Conservation (phyloP, 1,284 basidiomycete genomes). For the Ganoderma boninense region DNA sequence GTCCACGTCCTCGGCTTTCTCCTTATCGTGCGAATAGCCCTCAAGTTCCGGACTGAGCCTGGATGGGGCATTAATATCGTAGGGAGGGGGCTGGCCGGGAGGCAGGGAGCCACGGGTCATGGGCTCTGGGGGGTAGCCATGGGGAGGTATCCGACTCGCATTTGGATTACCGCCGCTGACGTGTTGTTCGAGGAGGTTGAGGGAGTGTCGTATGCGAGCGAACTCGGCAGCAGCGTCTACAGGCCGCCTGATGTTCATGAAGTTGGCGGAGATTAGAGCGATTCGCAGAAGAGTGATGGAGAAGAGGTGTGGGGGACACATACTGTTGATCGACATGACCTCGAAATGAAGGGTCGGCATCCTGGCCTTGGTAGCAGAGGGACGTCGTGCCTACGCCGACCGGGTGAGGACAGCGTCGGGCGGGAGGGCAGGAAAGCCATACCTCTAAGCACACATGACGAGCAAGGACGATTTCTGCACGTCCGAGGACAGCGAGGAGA, state of each 20-base stretch:
- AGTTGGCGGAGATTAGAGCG: slow-evolving; percentile 26
- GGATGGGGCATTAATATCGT: slow-evolving; percentile 13
- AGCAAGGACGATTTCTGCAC: slow-evolving; percentile 80
- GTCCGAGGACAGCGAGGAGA: slow-evolving; percentile 38
- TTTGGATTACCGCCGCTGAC: slow-evolving; percentile 48
- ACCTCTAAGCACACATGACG: slow-evolving; percentile 83
- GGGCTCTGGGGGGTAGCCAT: slow-evolving; percentile 20
- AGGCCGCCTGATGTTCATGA: slow-evolving; percentile 45
- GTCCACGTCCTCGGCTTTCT: slow-evolving; percentile 33
- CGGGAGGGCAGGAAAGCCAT: slow-evolving; percentile 23
- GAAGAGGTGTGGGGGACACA: slow-evolving; percentile 27
- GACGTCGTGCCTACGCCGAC: slow-evolving; percentile 68
- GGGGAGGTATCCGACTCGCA: slow-evolving; percentile 14
- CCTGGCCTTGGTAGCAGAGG: slow-evolving; percentile 70
- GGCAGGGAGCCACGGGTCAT: slow-evolving; percentile 17
- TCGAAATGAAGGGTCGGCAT: slow-evolving; percentile 44
- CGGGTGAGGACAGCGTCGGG: slow-evolving; percentile 16
- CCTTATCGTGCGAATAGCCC: slow-evolving; percentile 46
- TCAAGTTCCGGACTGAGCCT: slow-evolving; percentile 27
- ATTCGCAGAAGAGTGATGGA: slow-evolving; percentile 22
- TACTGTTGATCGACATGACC: slow-evolving; percentile 56
- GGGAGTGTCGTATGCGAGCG: slow-evolving; percentile 74
- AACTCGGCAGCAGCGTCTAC: slow-evolving; percentile 78
- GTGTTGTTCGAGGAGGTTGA: slow-evolving; percentile 75
- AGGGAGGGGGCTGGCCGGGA: slow-evolving; percentile 16